Base-by-base conservation (phyloP, 2,329 filamentous ascomycete genomes). In the Penicillium glabrum region DNA sequence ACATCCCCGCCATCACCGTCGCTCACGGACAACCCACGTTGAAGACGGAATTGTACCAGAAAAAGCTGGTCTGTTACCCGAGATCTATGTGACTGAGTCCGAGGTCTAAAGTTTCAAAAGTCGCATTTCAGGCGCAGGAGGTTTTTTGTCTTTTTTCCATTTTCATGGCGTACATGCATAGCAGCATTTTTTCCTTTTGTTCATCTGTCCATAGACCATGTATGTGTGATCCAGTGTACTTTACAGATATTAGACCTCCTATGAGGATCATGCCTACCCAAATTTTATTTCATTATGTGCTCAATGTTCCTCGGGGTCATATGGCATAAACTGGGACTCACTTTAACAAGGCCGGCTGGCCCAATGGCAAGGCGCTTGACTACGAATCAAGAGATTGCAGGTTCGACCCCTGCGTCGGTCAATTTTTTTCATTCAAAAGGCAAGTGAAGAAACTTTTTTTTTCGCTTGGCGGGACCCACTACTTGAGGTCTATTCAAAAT, bases 311-410 rank as follows among this genome's bases (percentile, higher is more conserved):
- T 26, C 5, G 8, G 16, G 27, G 3, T 4, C 27, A 52, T 53
- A 10, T 41, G 41, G 26, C 29, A 11, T 16, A 11, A 19, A 8
- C 19, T 14, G 0, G 5, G n/a, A 14, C 0, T 5, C 1, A 13
- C 10, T n/a, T 47, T 6, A 23, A 41, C 33, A 50, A 57, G 68
- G 68, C 62, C 68, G 65, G 67, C 68, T 77, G 75, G 76, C 76
- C 75, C 75, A 78, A 78, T 78, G 77, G 77, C 72, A 79, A 79
- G 76, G 77, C 76, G 77, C 75, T 78, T 79, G 77, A 79, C 77
- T 79, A 79, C 77, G 77, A 77, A 79, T 79, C 77, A 78, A 77
- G 74, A 79, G 77, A 78, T 78, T 79, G 75, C 73, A 77, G 76
- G 77, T 79, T 79, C 76, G 75, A 79, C 49, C 64, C 71, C 71